phyloP scores from a whole-genome alignment of 805 yeast species.

The Yueomyces sinensis region DNA sequence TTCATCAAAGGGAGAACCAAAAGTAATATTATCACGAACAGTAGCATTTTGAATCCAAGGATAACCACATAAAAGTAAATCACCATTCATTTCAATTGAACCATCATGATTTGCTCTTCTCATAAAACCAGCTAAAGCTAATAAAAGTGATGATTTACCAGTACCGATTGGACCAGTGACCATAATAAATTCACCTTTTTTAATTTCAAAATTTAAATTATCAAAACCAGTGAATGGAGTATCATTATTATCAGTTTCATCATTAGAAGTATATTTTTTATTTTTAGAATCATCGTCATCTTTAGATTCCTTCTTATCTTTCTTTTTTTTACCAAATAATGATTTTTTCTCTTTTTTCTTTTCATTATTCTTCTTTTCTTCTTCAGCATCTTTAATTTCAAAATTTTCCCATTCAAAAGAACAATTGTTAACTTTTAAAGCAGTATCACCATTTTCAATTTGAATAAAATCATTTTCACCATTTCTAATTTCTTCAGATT shows the following conservation, averaged over 20 bases:
- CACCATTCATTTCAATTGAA: constrained; percentile 37
- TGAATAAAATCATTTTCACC: background rate
- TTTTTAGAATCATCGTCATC: background rate
- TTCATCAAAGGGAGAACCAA: constrained; percentile 45
- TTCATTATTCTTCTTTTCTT: constrained; percentile 17
- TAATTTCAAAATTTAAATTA: constrained; percentile 40
- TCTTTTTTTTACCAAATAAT: constrained; percentile 1
- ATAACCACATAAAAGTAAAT: constrained; percentile 40
- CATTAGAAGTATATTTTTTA: constrained; percentile 1
- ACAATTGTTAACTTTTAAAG: constrained; percentile 40
- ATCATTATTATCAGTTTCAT: constrained; percentile 10
- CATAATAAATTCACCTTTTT: constrained; percentile 54
- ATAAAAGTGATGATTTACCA: constrained; percentile 64
- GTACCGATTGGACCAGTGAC: constrained; percentile 60
- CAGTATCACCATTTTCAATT: constrained; percentile 14
- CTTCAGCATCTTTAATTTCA: constrained; percentile 21
- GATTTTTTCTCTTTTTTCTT: constrained; percentile 9
- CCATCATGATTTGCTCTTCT: constrained; percentile 42
- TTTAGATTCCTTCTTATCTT: constrained; percentile 1
- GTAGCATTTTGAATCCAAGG: constrained; percentile 84
- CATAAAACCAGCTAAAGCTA: constrained; percentile 66
- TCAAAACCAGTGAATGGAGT: constrained; percentile 31
- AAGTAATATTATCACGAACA: constrained; percentile 57
- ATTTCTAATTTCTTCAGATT: constrained; percentile 26
- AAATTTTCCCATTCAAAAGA: constrained; percentile 56